A percentile compares a stretch with the other conserved stretches of the same genome.
Conservation (phyloP, 2,329 filamentous ascomycete species). For the Scytalidium lignicola region DNA sequence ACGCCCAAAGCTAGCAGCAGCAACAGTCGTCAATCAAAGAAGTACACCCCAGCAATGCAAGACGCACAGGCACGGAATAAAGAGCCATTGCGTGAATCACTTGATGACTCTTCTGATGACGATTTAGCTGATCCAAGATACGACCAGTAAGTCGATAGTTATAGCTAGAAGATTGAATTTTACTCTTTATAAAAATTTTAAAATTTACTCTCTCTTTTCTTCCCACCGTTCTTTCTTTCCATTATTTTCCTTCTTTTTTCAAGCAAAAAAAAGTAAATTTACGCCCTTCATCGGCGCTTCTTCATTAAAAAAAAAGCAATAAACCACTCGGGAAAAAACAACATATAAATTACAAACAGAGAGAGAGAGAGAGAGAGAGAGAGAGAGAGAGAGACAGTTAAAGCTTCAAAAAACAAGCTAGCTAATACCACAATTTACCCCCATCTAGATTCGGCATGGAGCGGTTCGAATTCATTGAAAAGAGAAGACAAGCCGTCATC, state of each 20-base stretch:
- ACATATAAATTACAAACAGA: no score
- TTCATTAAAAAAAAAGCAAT: no score
- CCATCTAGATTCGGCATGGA: neutral
- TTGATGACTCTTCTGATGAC: neutral
- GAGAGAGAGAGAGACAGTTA: neutral
- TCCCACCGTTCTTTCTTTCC: no score
- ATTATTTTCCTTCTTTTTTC: no score
- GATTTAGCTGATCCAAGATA: neutral
- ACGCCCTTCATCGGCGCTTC: no score
- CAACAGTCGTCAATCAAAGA: neutral
- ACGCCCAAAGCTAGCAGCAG: neutral
- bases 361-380: no score
- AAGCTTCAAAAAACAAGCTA: neutral
- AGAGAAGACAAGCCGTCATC: slow-evolving; percentile 44
- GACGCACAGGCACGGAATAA: slow-evolving; percentile 56
- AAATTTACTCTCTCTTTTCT: no score
- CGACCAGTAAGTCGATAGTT: neutral
- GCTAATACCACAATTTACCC: neutral
- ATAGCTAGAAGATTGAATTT: no score
- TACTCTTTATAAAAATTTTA: no score
- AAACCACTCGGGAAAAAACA: no score
- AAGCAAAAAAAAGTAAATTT: no score
- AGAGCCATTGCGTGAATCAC: slow-evolving; percentile 38
- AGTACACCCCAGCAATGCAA: slow-evolving; percentile 46
- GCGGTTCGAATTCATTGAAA: slow-evolving; percentile 36